These are phyloP conservation scores for Pichia membranifaciens DNA, from an alignment of 805 yeast genomes.

Conservation along the genomic window DNA sequence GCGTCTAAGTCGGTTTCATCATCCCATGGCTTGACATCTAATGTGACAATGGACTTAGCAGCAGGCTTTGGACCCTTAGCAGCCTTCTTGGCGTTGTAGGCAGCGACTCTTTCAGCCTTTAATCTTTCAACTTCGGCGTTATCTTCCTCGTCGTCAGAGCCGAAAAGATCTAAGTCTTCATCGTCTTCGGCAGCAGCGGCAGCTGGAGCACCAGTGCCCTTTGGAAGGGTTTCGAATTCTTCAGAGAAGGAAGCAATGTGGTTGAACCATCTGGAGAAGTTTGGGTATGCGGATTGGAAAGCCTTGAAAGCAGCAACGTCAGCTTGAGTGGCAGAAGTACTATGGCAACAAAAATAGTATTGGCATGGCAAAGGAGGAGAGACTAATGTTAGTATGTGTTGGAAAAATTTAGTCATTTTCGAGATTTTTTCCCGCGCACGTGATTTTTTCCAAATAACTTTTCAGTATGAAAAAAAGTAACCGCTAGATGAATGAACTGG, in stretches of 20 bases:
- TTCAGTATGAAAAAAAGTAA: too few species aligned
- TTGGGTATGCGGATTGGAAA: constrained; percentile 87
- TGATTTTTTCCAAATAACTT: too few species aligned
- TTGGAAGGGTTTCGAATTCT: constrained; percentile 78
- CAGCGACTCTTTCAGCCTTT: constrained; percentile 97
- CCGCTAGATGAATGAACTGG: too few species aligned
- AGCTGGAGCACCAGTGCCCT: constrained; percentile 57
- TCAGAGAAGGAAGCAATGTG: constrained; percentile 92
- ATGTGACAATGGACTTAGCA: constrained; percentile 94
- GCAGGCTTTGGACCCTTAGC: constrained; percentile 97
- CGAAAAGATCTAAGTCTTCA: constrained; percentile 88
- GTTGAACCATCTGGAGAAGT: constrained; percentile 97
- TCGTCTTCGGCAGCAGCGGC: constrained; percentile 65
- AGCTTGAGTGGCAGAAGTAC: constrained; percentile 90
- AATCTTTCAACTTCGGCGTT: constrained; percentile 96
- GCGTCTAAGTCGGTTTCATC: constrained; percentile 96
- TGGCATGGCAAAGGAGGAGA: not conserved
- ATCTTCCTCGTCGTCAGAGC: constrained; percentile 87
- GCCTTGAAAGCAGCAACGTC: constrained; percentile 93
- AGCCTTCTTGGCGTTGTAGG: constrained; percentile 96
- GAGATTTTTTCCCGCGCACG: too few species aligned
- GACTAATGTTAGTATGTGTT: constrained; percentile 9
- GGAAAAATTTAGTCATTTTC: too few species aligned
- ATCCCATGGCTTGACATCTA: constrained; percentile 99
- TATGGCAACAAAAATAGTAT: constrained; percentile 31